These are phyloP conservation scores for Aegilops sharonensis DNA, from an alignment of 176 grass and related monocot species.

Conservation along the genomic window DNA sequence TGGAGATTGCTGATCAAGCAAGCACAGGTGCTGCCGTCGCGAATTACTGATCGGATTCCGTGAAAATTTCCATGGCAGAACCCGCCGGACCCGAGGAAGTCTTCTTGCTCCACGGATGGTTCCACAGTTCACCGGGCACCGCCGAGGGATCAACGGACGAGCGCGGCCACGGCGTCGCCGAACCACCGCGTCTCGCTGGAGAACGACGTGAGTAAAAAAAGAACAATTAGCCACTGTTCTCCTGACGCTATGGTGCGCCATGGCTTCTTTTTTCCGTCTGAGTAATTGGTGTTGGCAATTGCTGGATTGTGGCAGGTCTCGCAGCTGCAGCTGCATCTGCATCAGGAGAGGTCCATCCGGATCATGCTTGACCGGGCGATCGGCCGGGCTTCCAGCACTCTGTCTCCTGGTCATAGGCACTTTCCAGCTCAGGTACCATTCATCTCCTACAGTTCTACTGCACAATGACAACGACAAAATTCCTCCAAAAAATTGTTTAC, in stretches of 20 bases:
- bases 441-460: background rate
- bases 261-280: background rate
- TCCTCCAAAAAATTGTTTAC: background rate
- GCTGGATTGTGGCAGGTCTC: conserved; percentile 54
- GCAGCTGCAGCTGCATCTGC: conserved; percentile 80
- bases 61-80: conserved; percentile 20
- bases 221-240: background rate
- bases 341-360: conserved; percentile 84
- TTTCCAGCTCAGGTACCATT: conserved; percentile 77
- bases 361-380: conserved; percentile 84
- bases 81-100: conserved; percentile 35
- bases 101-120: conserved; percentile 19
- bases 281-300: background rate
- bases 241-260: background rate
- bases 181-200: conserved; percentile 82
- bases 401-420: conserved; percentile 84
- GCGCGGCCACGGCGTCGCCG: conserved; percentile 46
- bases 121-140: conserved; percentile 10
- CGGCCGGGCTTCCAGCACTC: conserved; percentile 77
- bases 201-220: conserved; percentile 65
- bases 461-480: background rate
- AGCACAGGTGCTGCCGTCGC: conserved; percentile 6
- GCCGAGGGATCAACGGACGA: conserved; percentile 35
- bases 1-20: background rate
- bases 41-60: background rate